These are phyloP conservation scores for Trichoderma orchidacearum DNA, from an alignment of 495 filamentous ascomycete genomes.

Conservation along the genomic window DNA sequence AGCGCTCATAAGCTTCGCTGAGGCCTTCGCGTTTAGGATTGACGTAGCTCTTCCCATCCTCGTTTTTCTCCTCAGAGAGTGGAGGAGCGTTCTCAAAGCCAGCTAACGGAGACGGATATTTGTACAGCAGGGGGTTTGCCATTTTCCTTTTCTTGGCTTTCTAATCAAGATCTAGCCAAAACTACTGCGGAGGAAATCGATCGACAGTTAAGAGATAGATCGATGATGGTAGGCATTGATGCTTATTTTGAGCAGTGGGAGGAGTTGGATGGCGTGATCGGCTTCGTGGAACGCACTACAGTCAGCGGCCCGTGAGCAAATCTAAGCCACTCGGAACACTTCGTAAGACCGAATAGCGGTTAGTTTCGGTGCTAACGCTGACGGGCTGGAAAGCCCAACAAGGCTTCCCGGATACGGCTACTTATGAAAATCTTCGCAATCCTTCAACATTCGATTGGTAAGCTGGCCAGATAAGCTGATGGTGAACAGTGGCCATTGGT, in stretches of 20 bases:
- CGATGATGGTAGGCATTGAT: neutral
- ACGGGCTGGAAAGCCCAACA: too few relatives aligned
- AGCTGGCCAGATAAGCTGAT: too few relatives aligned
- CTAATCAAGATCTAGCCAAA: too few relatives aligned
- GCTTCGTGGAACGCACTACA: too few relatives aligned
- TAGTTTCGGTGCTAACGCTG: neutral
- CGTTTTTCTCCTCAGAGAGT: constrained; percentile 44
- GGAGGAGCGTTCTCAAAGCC: constrained; percentile 52
- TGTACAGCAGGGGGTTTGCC: constrained; percentile 14
- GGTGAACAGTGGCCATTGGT: too few relatives aligned
- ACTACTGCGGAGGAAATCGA: too few relatives aligned
- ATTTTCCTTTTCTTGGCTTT: neutral
- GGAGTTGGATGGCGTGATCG: neutral
- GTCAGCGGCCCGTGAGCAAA: neutral
- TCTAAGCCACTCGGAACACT: neutral
- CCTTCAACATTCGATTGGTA: too few relatives aligned
- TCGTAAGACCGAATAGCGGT: neutral
- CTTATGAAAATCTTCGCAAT: too few relatives aligned
- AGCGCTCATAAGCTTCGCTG: constrained; percentile 52
- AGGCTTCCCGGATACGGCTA: too few relatives aligned
- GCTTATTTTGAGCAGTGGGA: neutral
- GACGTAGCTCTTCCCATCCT: constrained; percentile 53
- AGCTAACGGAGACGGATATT: constrained; percentile 51
- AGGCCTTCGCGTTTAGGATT: constrained; percentile 43
- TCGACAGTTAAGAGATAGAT: neutral